Base-by-base conservation (phyloP, 2,329 filamentous ascomycete genomes). In the Colletotrichum neosansevieriae region DNA sequence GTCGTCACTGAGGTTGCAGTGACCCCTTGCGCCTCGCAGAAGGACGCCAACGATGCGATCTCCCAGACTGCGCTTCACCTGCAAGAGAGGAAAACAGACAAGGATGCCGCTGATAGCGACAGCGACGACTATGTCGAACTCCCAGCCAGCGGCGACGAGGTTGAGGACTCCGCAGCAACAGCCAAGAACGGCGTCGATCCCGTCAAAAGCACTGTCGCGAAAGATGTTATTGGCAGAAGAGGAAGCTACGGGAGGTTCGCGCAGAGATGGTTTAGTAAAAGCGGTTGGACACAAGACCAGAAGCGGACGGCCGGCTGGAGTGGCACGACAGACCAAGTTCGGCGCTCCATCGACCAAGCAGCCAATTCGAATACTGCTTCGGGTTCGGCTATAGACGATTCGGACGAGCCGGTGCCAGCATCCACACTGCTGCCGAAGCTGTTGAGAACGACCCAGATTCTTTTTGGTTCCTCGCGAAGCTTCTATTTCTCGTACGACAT, bases 401-500 rank as follows among this genome's bases (percentile, higher is more conserved):
- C 80, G 5, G 77, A 77, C 6, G 62, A 66, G 7, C 63, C 58
- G 2, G 64, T 53, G n/a, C 49, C 53, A n/a, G n/a, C 79, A 15
- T 79, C 81, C 6, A 74, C 86, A 4, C 80, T 98, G 36, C 83
- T 97, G 11, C 95, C 95, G 1, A 97, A 97, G 75, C 84, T 98
- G 44, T 79, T 99, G 47, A 88, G 92, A 45, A 97, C 93, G 36
- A 91, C 94, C 2, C 93, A 93, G 75, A 88, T 98, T 63, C 88
- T 97, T 69, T 95, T 98, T 75, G 90, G 92, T 1, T 87, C 90
- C 4, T 94, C 92, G 0, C 87, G 87, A 71, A 98, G 93, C 77
- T 98, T 98, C 79, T 98, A 92, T 82, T 99, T 95, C 78, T 94
- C 94, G 0, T 98, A 99, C 77, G 96, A 99, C 72, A 87, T 95